Conservation (phyloP, 176 grass and related monocot genomes). For the Bonia amplexicaulis region DNA sequence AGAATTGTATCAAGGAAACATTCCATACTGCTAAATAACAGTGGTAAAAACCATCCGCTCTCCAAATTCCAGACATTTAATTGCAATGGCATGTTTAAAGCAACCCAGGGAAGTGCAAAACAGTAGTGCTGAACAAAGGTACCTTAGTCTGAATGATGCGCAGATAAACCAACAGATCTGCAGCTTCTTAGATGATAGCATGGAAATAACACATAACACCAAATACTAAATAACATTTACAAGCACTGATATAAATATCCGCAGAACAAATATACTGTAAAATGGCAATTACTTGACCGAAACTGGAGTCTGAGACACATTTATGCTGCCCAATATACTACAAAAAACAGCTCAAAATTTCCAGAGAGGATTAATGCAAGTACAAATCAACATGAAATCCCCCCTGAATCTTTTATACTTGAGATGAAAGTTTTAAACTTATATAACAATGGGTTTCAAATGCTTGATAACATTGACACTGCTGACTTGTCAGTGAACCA, state of each 20-base stretch:
- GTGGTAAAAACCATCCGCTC: background rate
- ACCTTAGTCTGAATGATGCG: background rate
- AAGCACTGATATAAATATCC: background rate
- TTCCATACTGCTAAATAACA: background rate
- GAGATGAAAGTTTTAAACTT: background rate
- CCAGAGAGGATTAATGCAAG: background rate
- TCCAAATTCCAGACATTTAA: background rate
- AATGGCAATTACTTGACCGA: background rate
- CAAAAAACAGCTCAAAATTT: background rate
- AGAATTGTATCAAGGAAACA: background rate
- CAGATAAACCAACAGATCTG: background rate
- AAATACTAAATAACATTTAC: conserved; percentile 1
- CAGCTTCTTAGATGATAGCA: background rate
- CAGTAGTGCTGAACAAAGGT: background rate
- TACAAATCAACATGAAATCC: background rate
- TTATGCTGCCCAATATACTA: background rate
- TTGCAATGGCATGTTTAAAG: background rate
- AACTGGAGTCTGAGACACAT: background rate
- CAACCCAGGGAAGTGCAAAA: background rate
- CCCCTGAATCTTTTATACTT: conserved; percentile 9
- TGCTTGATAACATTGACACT: conserved; percentile 39
- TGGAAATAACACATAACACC: background rate
- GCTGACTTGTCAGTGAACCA: conserved; percentile 94
- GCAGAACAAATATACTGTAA: background rate
- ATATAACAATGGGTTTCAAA: background rate